These are phyloP conservation scores for Globisporangium perplexum DNA, from an alignment of 352 stramenopile species.

Conservation along the genomic window DNA sequence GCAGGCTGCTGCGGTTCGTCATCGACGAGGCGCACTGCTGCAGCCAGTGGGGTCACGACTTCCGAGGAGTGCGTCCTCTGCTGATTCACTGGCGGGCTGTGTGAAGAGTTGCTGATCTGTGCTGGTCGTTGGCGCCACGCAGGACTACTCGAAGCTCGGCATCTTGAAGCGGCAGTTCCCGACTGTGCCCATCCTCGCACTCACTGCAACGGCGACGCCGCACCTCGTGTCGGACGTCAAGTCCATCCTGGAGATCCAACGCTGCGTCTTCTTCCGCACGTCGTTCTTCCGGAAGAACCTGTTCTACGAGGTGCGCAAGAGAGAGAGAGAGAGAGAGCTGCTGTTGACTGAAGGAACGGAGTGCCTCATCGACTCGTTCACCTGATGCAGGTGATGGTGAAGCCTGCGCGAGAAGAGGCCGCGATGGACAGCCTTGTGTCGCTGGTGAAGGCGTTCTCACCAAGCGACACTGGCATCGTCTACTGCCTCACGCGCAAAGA, in stretches of 20 bases:
- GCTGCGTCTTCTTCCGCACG: slow-evolving; percentile 83
- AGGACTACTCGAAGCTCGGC: slow-evolving; percentile 92
- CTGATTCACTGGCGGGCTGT: background rate
- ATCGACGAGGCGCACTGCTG: slow-evolving; percentile 91
- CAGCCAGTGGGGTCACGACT: slow-evolving; percentile 83
- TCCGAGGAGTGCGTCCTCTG: slow-evolving; percentile 43
- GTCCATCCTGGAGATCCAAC: slow-evolving; percentile 63
- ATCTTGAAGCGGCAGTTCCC: slow-evolving; percentile 89
- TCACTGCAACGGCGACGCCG: slow-evolving; percentile 86
- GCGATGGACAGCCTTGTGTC: slow-evolving; percentile 57
- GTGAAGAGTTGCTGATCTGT: background rate
- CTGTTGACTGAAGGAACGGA: background rate
- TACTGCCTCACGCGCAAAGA: slow-evolving; percentile 92
- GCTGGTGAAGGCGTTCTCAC: slow-evolving; percentile 65
- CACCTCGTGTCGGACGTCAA: slow-evolving; percentile 71
- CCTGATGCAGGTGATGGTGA: slow-evolving; percentile 28
- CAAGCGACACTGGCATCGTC: slow-evolving; percentile 81
- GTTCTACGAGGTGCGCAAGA: slow-evolving; percentile 83
- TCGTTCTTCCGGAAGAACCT: slow-evolving; percentile 91
- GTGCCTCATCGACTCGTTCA: background rate
- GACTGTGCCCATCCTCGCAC: slow-evolving; percentile 82
- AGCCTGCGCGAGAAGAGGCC: slow-evolving; percentile 37
- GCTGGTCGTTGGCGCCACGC: background rate
- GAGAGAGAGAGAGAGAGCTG: background rate
- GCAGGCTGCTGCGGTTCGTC: slow-evolving; percentile 87